A percentile compares a stretch with the other conserved stretches of the same genome.
phyloP scores from a whole-genome alignment of 345 rosid genomes.

The Cardiospermum halicacabum region DNA sequence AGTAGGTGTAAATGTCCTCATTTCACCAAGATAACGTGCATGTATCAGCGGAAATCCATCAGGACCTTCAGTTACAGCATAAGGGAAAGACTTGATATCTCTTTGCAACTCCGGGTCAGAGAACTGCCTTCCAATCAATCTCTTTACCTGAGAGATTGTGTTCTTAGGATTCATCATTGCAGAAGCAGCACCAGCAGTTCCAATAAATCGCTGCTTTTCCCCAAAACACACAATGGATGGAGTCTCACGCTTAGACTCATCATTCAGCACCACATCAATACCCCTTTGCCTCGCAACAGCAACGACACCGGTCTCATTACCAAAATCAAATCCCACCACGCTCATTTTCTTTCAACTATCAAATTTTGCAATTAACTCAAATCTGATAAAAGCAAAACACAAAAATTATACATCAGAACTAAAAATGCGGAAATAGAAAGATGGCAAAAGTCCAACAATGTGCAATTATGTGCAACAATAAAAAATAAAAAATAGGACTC shows the following conservation, averaged over 20 bases:
- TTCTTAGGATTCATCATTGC: constrained; percentile 92
- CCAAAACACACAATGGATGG: constrained; percentile 95
- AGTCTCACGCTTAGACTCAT: constrained; percentile 98
- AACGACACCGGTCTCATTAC: constrained; percentile 91
- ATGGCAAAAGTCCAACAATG: background rate
- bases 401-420: background rate
- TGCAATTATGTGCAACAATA: no score
- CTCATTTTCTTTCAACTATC: constrained; percentile 78
- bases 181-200: constrained; percentile 98
- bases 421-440: background rate
- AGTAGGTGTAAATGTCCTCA: constrained; percentile 79
- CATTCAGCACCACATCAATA: constrained; percentile 95
- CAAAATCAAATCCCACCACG: constrained; percentile 95
- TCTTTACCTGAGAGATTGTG: constrained; percentile 84
- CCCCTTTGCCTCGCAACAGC: constrained; percentile 99
- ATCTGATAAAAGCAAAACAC: background rate
- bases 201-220: constrained; percentile 92
- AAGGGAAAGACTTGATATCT: constrained; percentile 77
- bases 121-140: constrained; percentile 73
- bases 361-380: background rate
- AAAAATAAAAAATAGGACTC: no score
- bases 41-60: constrained; percentile 90
- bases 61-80: constrained; percentile 66
- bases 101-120: constrained; percentile 89
- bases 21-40: constrained; percentile 77